Evolutionary conservation across 352 stramenopile genomes (phyloP).

Genomic region (Globisporangium solare): DNA sequence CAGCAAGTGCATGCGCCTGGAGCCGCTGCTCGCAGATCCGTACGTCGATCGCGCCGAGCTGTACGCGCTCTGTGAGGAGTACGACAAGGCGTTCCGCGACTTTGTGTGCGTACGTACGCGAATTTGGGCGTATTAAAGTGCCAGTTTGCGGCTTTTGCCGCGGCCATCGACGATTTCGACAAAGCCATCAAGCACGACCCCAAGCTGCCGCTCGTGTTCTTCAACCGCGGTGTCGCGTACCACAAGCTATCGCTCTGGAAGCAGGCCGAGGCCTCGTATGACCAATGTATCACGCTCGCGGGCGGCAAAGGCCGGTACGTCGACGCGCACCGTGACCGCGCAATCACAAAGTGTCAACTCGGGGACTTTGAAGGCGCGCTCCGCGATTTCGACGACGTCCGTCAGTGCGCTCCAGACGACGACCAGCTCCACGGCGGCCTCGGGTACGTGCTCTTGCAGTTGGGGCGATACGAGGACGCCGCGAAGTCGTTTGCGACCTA

Average conservation of each 20-base stretch:
- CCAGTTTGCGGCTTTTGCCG: constrained; percentile 55
- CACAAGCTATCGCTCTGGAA: constrained; percentile 61
- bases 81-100: constrained; percentile 54
- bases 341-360: constrained; percentile 55
- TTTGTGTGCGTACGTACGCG: constrained; percentile 48
- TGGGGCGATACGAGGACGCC: constrained; percentile 64
- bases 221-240: constrained; percentile 70
- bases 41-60: constrained; percentile 71
- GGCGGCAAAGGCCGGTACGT: constrained; percentile 32
- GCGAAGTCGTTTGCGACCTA: constrained; percentile 59
- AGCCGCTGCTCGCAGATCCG: constrained; percentile 45
- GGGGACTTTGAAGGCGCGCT: constrained; percentile 49
- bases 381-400: constrained; percentile 60
- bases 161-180: constrained; percentile 69
- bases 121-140: constrained; percentile 76
- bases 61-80: constrained; percentile 57
- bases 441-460: constrained; percentile 62
- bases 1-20: constrained; percentile 53
- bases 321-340: constrained; percentile 61
- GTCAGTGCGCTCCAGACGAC: constrained; percentile 61
- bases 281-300: constrained; percentile 32
- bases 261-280: constrained; percentile 66
- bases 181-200: constrained; percentile 45
- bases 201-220: constrained; percentile 33
- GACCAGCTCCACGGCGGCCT: constrained; percentile 61